Evolutionary conservation across 2,329 filamentous ascomycete genomes (phyloP).

Genomic region (Botrytis paeoniae): DNA sequence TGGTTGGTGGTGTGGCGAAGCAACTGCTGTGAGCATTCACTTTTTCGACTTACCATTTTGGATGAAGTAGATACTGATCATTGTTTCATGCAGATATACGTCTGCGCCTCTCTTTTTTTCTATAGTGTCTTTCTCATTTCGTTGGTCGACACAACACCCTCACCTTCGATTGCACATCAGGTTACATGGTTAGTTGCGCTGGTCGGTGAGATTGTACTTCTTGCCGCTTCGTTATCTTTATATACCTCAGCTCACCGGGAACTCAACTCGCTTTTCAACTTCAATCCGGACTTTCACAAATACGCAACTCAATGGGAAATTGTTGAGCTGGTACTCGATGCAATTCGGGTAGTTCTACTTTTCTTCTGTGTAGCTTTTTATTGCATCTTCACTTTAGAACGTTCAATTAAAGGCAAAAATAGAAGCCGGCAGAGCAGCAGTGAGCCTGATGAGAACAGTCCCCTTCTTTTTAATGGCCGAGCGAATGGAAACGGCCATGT

Average conservation of each 20-base stretch:
- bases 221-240: slow-evolving; percentile 64
- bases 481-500: slow-evolving; percentile 36
- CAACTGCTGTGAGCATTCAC: slow-evolving; percentile 61
- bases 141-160: slow-evolving; percentile 77
- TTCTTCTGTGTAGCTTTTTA: slow-evolving; percentile 54
- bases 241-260: slow-evolving; percentile 64
- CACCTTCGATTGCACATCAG: slow-evolving; percentile 77
- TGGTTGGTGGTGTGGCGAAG: slow-evolving; percentile 80
- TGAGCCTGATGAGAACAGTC: slow-evolving; percentile 54
- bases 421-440: slow-evolving; percentile 16
- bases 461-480: slow-evolving; percentile 52
- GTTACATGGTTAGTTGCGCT: slow-evolving; percentile 73
- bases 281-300: slow-evolving; percentile 42
- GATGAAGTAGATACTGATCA: slow-evolving; percentile 19
- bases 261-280: slow-evolving; percentile 44
- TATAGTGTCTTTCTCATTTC: slow-evolving; percentile 84
- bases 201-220: slow-evolving; percentile 69
- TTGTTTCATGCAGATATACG: slow-evolving; percentile 64
- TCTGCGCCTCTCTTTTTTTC: slow-evolving; percentile 80
- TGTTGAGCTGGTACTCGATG: slow-evolving; percentile 63
- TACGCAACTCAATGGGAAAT: slow-evolving; percentile 54
- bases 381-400: slow-evolving; percentile 46
- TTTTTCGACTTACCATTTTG: neutral
- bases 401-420: slow-evolving; percentile 27
- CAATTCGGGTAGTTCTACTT: slow-evolving; percentile 66